These are phyloP conservation scores for Secale cereale DNA, from an alignment of 176 grass and related monocot genomes.

Conservation along the genomic window DNA sequence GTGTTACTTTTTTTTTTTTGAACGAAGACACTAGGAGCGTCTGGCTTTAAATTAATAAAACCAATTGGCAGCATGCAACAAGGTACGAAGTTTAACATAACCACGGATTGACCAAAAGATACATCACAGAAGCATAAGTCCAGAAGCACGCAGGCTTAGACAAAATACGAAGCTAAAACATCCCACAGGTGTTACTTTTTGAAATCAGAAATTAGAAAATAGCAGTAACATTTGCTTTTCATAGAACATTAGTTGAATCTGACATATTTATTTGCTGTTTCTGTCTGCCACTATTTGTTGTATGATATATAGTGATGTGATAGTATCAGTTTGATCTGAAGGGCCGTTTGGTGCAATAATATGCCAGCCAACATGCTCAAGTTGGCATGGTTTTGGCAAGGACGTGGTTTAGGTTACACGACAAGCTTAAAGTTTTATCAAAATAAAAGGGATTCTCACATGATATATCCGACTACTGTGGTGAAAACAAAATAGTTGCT, in stretches of 20 bases:
- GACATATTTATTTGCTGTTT: not conserved
- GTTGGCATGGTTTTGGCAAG: not conserved
- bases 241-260: not conserved
- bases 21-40: too few relatives aligned
- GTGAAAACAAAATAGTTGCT: not conserved
- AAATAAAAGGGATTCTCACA: not conserved
- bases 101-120: too few relatives aligned
- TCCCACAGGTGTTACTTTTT: too few relatives aligned
- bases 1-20: too few relatives aligned
- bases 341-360: not conserved
- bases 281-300: not conserved
- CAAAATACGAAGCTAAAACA: too few relatives aligned
- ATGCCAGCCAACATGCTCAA: not conserved
- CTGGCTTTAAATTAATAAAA: too few relatives aligned
- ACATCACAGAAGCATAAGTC: too few relatives aligned
- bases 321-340: not conserved
- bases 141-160: too few relatives aligned
- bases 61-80: too few relatives aligned
- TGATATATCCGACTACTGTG: not conserved
- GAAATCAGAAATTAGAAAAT: not conserved
- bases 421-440: not conserved
- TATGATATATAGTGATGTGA: not conserved
- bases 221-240: not conserved
- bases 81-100: too few relatives aligned
- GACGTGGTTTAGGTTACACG: not conserved